These are phyloP conservation scores for Leptographium flavum DNA, from an alignment of 2,329 filamentous ascomycete species.

Conservation along the genomic window DNA sequence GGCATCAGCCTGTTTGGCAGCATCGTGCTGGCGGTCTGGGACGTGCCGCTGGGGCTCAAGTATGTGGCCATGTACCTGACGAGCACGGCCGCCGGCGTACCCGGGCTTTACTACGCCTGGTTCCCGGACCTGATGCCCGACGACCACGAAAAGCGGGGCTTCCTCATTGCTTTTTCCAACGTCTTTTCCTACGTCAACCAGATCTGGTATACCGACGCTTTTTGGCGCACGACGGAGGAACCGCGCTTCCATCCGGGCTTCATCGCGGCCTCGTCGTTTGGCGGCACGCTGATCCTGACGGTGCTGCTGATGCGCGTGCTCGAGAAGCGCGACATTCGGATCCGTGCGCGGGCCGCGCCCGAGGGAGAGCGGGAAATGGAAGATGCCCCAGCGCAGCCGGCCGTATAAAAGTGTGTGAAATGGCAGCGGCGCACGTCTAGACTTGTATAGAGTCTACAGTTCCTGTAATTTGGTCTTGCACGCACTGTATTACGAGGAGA, in stretches of 20 bases:
- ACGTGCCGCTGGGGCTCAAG: constrained; percentile 24
- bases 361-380: no score
- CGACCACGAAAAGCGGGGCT: constrained; percentile 7
- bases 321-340: neutral
- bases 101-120: constrained; percentile 4
- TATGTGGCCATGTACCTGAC: constrained; percentile 50
- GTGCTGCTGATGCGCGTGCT: neutral
- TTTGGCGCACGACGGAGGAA: constrained; percentile 3
- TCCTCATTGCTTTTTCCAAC: constrained; percentile 6
- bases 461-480: no score
- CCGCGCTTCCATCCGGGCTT: constrained; percentile 4
- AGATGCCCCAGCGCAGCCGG: no score
- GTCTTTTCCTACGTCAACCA: constrained; percentile 7
- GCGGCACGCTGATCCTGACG: neutral
- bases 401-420: no score
- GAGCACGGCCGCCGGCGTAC: constrained; percentile 43
- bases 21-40: constrained; percentile 5
- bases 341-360: neutral
- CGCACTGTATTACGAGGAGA: no score
- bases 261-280: neutral
- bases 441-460: no score
- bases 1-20: constrained; percentile 3
- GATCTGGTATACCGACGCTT: constrained; percentile 4
- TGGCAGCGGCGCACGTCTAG: no score
- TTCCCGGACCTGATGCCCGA: constrained; percentile 6